A percentile compares a stretch with the other conserved stretches of the same genome.
These are phyloP conservation scores for Pseudomassariella vexata DNA, from an alignment of 2,329 filamentous ascomycete genomes.

Conservation along the genomic window DNA sequence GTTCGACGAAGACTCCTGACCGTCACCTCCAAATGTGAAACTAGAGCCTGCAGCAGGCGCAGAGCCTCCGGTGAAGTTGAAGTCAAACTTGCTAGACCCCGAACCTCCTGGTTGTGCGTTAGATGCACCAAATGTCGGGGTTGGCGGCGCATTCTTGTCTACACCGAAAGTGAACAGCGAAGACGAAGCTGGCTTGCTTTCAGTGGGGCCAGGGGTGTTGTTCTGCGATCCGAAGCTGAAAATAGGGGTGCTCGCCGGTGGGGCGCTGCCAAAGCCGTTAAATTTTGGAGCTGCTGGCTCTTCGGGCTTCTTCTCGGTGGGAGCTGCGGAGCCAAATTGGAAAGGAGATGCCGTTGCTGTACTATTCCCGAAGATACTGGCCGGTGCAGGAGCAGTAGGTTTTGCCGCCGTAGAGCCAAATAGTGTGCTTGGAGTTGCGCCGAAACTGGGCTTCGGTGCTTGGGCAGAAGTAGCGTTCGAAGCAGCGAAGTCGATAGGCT, in stretches of 20 bases:
- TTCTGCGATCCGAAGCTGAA: slow-evolving; percentile 6
- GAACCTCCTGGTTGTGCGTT: slow-evolving; percentile 9
- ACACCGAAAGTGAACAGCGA: slow-evolving; percentile 15
- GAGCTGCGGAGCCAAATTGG: slow-evolving; percentile 4
- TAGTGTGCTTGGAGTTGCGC: slow-evolving; percentile 12
- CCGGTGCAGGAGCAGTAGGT: slow-evolving; percentile 19
- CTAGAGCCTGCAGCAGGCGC: slow-evolving; percentile 9
- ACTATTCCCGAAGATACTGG: slow-evolving; percentile 16
- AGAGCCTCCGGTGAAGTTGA: slow-evolving; percentile 20
- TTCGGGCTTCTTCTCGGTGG: slow-evolving; percentile 15
- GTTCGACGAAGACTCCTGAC: slow-evolving; percentile 13
- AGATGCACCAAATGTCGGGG: slow-evolving; percentile 14
- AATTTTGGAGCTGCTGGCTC: too few relatives aligned
- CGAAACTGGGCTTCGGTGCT: slow-evolving; percentile 10
- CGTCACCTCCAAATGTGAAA: slow-evolving; percentile 17
- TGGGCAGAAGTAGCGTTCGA: slow-evolving; percentile 25
- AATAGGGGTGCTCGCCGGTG: too few relatives aligned
- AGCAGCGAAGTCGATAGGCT: too few relatives aligned
- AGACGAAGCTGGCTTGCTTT: slow-evolving; percentile 14
- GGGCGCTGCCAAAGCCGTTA: slow-evolving; percentile 6
- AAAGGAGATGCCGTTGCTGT: slow-evolving; percentile 2
- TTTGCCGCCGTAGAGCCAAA: slow-evolving; percentile 40
- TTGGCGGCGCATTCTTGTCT: slow-evolving; percentile 15
- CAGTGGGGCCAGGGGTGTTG: slow-evolving; percentile 3
- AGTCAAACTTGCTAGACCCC: slow-evolving; percentile 10